Base-by-base conservation (phyloP, 352 stramenopile genomes). In the Pythium diclinum region DNA sequence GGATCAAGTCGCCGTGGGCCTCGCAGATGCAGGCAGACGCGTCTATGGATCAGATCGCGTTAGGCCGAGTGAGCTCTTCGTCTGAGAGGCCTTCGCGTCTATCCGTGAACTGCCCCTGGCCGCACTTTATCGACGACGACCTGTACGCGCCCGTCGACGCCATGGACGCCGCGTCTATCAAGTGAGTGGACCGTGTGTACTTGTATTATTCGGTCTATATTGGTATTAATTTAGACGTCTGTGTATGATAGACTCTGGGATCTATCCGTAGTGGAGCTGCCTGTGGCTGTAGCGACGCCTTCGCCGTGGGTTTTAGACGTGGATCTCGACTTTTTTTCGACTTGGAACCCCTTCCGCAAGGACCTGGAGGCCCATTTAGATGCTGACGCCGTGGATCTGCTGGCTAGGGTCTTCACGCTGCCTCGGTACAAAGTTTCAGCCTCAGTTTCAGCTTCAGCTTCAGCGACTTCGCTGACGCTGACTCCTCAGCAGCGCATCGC, bases 301-400 rank as follows among this genome's bases (percentile, higher is more conserved):
- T 17, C 48, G 51, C 65, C 63, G 14, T 95, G 75, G 53, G 51
- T 96, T 6, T 61, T 96, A 0, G 88, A 96, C 60, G 85, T 96
- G 30, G 91, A 94, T 66, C 63, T 96, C n/a, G 88, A 96, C 72
- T 96, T 93, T 65, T 96, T 95, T 65, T 94, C 86, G 17, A 94
- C 87, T 5, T 89, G 85, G 80, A 89, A 94, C 38, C 88, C 88
- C 7, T 96, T 96, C 52, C 78, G 73, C 11, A 79, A 76, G 82
- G 78, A 85, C 48, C 77, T 91, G 11, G 78, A 85, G 47, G 9
- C 23, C 61, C 9, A 46, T 6, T 64, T 32, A 25, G 28, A 66
- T 1, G 53, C 46, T 32, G 19, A 38, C 9, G 34, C 54, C 3
- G 38, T 59, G 28, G 34, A 56, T 6, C 54, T 65, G 28, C 75